Evolutionary conservation across 2,329 filamentous ascomycete species (phyloP).

Genomic region (Aspergillus ochraceus): DNA sequence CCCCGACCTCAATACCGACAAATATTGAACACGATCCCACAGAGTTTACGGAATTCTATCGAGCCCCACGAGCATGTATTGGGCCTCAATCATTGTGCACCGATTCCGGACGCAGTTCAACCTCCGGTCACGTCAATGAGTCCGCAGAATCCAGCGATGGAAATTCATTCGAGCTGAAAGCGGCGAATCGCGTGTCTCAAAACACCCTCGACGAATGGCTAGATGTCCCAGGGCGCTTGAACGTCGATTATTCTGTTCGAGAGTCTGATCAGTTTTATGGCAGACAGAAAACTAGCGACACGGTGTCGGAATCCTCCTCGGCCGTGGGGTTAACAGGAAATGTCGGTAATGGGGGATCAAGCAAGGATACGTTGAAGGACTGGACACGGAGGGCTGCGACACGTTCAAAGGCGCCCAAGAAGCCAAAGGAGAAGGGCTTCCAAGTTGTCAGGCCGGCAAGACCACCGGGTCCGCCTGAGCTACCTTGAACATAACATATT

Average conservation of each 20-base stretch:
- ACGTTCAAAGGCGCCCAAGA: too few relatives aligned
- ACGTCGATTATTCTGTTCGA: conserved; percentile 1
- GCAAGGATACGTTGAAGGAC: neutral
- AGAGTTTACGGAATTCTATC: neutral
- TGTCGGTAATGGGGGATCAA: neutral
- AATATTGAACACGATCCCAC: neutral
- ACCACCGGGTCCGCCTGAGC: neutral
- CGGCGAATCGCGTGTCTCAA: neutral
- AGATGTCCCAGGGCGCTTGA: neutral
- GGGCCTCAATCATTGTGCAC: too few relatives aligned
- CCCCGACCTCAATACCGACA: neutral
- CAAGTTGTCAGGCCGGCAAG: conserved; percentile 1
- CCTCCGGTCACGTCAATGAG: neutral
- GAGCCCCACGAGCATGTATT: neutral
- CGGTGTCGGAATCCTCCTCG: neutral
- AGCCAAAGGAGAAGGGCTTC: conserved; percentile 3
- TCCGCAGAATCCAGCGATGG: neutral
- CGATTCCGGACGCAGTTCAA: neutral
- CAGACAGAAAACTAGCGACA: neutral
- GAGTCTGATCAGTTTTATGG: neutral
- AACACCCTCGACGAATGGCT: neutral
- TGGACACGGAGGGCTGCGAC: too few relatives aligned
- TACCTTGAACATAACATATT: too few relatives aligned
- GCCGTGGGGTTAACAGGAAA: neutral
- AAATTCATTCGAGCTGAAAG: neutral